Conservation (phyloP, 768 basidiomycete species). For the Kockovaella imperatae region DNA sequence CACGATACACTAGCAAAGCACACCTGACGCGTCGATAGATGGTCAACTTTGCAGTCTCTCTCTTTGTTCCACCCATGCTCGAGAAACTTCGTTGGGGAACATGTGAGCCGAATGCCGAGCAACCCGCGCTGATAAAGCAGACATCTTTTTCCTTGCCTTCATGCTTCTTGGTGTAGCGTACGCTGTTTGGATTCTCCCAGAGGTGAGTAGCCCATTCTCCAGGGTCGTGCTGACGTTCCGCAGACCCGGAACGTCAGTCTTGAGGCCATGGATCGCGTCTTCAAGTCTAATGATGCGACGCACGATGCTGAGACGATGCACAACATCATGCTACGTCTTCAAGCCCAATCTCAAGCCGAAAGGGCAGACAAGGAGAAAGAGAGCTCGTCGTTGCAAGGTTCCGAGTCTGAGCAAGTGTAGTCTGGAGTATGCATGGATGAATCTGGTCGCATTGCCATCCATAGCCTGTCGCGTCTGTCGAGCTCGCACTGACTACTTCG, state of each 20-base stretch:
- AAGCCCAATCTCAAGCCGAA: no score
- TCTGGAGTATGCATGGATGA: no score
- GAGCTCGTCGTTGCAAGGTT: no score
- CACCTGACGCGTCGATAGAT: background rate
- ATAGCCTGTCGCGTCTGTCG: no score
- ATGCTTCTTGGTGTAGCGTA: constrained; percentile 9
- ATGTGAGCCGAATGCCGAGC: background rate
- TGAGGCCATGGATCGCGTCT: constrained; percentile 9
- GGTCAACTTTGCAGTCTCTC: constrained; percentile 6
- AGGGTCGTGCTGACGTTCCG: no score
- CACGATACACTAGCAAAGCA: background rate
- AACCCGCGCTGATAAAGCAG: background rate
- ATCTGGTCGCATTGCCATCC: no score
- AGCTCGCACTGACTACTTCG: no score
- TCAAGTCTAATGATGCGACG: constrained; percentile 7
- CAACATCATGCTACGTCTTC: constrained; percentile 1
- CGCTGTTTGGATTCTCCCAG: constrained; percentile 7
- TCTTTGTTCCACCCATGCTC: constrained; percentile 8
- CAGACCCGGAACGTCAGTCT: constrained; percentile 8
- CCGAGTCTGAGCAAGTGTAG: no score
- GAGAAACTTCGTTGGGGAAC: constrained; percentile 6
- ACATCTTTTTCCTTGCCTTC: constrained; percentile 9
- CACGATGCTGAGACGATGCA: constrained; percentile 8
- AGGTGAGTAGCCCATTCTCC: background rate
- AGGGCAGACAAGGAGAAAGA: no score